phyloP scores from a whole-genome alignment of 2,329 filamentous ascomycete species.

The Botrytis tulipae region DNA sequence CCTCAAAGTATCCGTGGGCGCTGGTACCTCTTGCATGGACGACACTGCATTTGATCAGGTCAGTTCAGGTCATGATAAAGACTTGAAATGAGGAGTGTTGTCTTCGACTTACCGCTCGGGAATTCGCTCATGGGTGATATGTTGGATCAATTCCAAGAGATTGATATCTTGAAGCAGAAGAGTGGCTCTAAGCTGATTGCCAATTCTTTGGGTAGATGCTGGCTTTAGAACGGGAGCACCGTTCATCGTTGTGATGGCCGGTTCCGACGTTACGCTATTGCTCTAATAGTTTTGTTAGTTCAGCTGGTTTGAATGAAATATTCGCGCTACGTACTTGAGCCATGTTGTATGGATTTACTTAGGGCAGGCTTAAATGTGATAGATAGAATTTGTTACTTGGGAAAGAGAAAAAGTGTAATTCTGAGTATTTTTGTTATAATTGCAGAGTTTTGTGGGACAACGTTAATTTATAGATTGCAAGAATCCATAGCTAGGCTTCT shows the following conservation, averaged over 20 bases:
- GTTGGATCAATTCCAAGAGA: conserved; percentile 7
- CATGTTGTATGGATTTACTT: not conserved
- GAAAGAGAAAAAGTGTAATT: fast-evolving
- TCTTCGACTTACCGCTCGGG: not conserved
- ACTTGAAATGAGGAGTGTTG: not conserved
- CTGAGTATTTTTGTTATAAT: not conserved
- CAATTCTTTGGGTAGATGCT: conserved; percentile 13
- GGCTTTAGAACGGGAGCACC: conserved; percentile 5
- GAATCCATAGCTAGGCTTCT: not conserved
- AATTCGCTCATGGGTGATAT: conserved; percentile 7
- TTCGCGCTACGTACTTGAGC: not conserved
- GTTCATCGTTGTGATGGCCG: conserved; percentile 4
- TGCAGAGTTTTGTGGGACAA: not conserved
- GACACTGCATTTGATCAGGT: not conserved
- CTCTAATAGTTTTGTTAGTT: not conserved
- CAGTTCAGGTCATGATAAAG: not conserved
- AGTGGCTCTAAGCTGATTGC: not conserved
- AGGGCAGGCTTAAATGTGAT: not conserved
- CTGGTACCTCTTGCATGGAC: not conserved
- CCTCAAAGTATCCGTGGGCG: not conserved
- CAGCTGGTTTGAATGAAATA: no score
- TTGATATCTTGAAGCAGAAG: conserved; percentile 18
- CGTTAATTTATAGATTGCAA: not conserved
- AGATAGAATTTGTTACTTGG: not conserved
- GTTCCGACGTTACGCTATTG: not conserved